A percentile compares a stretch with the other conserved stretches of the same genome.
These are phyloP conservation scores for Dactylella cylindrospora DNA, from an alignment of 2,329 filamentous ascomycete genomes.

Conservation along the genomic window DNA sequence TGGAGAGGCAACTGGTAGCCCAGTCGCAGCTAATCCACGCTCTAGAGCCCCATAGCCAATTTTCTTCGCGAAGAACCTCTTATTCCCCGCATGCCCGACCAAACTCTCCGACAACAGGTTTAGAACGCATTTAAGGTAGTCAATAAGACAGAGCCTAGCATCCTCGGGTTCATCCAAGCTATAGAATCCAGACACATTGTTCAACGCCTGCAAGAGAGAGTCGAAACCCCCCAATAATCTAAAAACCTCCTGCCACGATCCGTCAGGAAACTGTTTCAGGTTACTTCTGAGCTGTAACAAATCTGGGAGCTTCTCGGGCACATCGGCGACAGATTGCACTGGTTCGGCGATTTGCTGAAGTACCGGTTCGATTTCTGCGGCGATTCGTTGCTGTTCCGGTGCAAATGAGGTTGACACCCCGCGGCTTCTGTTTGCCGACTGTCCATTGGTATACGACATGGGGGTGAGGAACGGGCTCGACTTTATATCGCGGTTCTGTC, in stretches of 20 bases:
- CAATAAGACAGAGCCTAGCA: slow-evolving; percentile 67
- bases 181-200: slow-evolving; percentile 71
- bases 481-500: slow-evolving; percentile 5
- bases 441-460: slow-evolving; percentile 41
- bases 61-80: slow-evolving; percentile 81
- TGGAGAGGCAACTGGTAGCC: slow-evolving; percentile 65
- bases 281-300: slow-evolving; percentile 66
- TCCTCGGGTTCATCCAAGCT: slow-evolving; percentile 60
- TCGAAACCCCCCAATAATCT: slow-evolving; percentile 78
- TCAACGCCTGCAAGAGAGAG: slow-evolving; percentile 67
- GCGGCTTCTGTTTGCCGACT: slow-evolving; percentile 17
- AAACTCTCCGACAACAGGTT: slow-evolving; percentile 74
- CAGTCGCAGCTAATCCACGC: slow-evolving; percentile 68
- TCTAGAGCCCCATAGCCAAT: slow-evolving; percentile 76
- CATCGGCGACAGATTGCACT: slow-evolving; percentile 50
- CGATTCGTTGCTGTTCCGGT: slow-evolving; percentile 49
- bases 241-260: slow-evolving; percentile 72
- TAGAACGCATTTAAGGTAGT: slow-evolving; percentile 70
- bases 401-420: slow-evolving; percentile 45
- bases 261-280: slow-evolving; percentile 60
- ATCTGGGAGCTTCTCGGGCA: slow-evolving; percentile 52
- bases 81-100: slow-evolving; percentile 78
- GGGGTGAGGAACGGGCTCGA: slow-evolving; percentile 16
- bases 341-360: slow-evolving; percentile 52
- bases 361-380: slow-evolving; percentile 52